These are phyloP conservation scores for Kwoniella sp. DNA, from an alignment of 768 basidiomycete species.

Conservation along the genomic window DNA sequence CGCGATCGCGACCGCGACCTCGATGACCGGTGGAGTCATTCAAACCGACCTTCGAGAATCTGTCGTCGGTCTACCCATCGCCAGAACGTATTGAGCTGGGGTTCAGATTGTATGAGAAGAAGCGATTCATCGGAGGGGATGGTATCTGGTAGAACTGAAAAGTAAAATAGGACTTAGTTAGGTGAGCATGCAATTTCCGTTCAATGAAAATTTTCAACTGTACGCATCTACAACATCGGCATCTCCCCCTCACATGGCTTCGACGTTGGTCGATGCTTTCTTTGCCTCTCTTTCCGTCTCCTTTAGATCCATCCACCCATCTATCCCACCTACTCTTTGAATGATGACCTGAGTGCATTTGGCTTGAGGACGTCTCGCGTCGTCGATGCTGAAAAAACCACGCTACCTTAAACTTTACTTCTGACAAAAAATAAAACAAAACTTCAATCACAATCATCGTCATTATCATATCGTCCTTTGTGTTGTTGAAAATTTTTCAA, in stretches of 20 bases:
- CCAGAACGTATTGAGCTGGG: background rate
- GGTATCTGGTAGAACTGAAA: constrained; percentile 21
- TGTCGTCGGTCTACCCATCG: background rate
- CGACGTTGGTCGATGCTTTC: background rate
- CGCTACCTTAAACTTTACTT: constrained; percentile 35
- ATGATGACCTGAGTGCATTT: constrained; percentile 56
- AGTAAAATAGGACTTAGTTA: constrained; percentile 10
- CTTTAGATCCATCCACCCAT: background rate
- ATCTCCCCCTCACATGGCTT: background rate
- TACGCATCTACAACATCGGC: background rate
- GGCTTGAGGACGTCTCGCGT: constrained; percentile 47
- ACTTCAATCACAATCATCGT: background rate
- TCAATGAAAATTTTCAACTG: constrained; percentile 20
- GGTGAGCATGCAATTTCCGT: constrained; percentile 50
- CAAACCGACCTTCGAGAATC: background rate
- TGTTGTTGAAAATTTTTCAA: background rate
- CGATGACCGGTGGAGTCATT: too few species aligned
- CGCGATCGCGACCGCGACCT: background rate
- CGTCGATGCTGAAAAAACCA: constrained; percentile 54
- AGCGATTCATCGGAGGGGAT: background rate
- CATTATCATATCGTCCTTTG: background rate
- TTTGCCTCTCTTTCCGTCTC: background rate
- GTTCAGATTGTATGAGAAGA: background rate
- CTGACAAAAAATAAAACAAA: constrained; percentile 12
- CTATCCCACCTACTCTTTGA: constrained; percentile 3